phyloP scores from a whole-genome alignment of 495 filamentous ascomycete species.

The Podospora fimiseda region DNA sequence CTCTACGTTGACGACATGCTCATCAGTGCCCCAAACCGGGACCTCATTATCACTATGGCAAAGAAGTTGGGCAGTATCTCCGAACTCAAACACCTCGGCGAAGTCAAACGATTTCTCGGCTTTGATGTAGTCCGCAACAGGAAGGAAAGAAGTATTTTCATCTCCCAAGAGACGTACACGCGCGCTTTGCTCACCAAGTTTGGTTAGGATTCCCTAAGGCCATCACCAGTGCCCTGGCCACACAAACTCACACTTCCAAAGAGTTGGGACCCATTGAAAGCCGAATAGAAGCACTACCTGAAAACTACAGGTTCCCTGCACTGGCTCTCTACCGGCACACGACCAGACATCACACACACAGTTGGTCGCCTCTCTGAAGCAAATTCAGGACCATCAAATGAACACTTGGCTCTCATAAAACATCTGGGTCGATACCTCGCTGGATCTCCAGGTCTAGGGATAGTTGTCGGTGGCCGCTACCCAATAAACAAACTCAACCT shows the following conservation, averaged over 20 bases:
- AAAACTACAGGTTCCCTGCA: constrained; percentile 1
- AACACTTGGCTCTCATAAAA: background rate
- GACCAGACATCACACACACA: constrained; percentile 5
- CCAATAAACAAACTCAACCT: background rate
- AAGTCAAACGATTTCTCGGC: too few species aligned
- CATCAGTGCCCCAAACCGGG: too few species aligned
- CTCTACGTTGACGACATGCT: too few species aligned
- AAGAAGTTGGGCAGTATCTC: too few species aligned
- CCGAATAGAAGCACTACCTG: constrained; percentile 4
- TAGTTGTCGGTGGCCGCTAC: background rate
- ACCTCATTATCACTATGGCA: too few species aligned
- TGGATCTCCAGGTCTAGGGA: background rate
- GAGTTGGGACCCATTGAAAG: background rate
- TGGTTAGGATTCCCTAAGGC: too few species aligned
- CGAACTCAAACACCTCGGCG: too few species aligned
- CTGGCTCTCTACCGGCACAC: background rate
- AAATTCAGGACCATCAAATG: background rate
- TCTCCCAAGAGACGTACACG: background rate
- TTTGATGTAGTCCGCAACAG: constrained; percentile 1
- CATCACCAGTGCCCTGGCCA: too few species aligned
- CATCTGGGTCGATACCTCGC: constrained; percentile 3
- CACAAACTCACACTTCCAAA: too few species aligned
- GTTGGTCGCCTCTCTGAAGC: background rate
- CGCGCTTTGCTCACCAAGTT: constrained; percentile 1
- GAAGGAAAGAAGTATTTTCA: background rate